Evolutionary conservation across 805 yeast species (phyloP).

Genomic region (Starmerella kuoi): DNA sequence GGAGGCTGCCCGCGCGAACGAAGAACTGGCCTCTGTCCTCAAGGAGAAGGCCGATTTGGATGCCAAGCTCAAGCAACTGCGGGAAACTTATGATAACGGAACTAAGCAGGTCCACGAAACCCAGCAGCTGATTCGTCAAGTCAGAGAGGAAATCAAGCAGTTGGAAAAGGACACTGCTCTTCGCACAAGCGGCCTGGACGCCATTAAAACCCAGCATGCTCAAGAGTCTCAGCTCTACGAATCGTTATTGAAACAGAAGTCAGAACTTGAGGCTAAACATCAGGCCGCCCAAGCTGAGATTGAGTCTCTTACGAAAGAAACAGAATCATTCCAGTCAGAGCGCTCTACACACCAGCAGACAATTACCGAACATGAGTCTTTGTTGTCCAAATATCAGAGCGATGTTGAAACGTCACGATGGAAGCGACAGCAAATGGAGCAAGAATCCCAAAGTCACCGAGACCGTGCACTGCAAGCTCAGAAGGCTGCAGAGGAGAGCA

Average conservation of each 20-base stretch:
- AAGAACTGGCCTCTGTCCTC: slow-evolving; percentile 59
- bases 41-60: slow-evolving; percentile 60
- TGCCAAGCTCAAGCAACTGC: slow-evolving; percentile 51
- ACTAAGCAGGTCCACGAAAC: slow-evolving; percentile 62
- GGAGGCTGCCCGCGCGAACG: slow-evolving; percentile 39
- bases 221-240: slow-evolving; percentile 7
- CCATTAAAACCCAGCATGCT: slow-evolving; percentile 21
- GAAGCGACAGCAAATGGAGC: slow-evolving; percentile 13
- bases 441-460: slow-evolving; percentile 16
- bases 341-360: slow-evolving; percentile 12
- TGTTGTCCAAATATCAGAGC: background rate
- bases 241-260: slow-evolving; percentile 1
- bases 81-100: slow-evolving; percentile 65
- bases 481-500: slow-evolving; percentile 10
- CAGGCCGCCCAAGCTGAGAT: slow-evolving; percentile 7
- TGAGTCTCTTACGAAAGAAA: background rate
- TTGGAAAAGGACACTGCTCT: slow-evolving; percentile 22
- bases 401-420: slow-evolving; percentile 11
- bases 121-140: slow-evolving; percentile 46
- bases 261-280: slow-evolving; percentile 24
- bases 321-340: slow-evolving; percentile 9
- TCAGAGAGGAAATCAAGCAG: slow-evolving; percentile 39
- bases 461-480: slow-evolving; percentile 12
- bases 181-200: slow-evolving; percentile 21
- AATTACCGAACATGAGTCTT: slow-evolving; percentile 8